Evolutionary conservation across 257 asterid species (phyloP), one percentile per base, ranked within the genome.

Genomic region (Thymus quinquecostatus): DNA sequence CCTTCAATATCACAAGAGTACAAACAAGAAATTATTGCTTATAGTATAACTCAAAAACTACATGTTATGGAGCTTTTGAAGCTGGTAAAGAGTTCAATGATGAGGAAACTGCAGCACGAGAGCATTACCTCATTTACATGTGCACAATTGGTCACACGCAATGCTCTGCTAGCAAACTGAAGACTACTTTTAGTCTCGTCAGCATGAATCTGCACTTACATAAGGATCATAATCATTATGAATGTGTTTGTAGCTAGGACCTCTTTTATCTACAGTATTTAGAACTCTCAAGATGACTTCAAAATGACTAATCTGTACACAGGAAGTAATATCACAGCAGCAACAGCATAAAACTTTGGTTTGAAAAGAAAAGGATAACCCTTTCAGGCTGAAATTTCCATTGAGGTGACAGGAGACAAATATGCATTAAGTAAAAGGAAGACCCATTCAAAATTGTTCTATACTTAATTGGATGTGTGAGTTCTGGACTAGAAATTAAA

Each of bases 111-210:
- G 82, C 28, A 62, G 30, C 59, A 59, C 60, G 21, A 57, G 58
- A 21, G 60, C 49, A 80, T 45, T 74, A 94, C 99, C 98, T 94
- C 99, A 84, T 94, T 94, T 60, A 94, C 99, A 73, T 91, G 96
- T 73, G 88, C 99, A 83, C 92, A 88, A 68, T 94, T 94, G 64
- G 96, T 89, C 66, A 94, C 99, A 64, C 87, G 96, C 78, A 94
- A 78, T 81, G 99, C 99, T 86, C 99, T 86, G 81, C 98, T 94
- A 63, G 99, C 95, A 83, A 94, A 94, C 81, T 89, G 97, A 82
- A 94, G 97, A 89, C 99, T 91, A 58, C 97, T 89, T 83, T 91
- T 94, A 21, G 99, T 94, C 90, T 94, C 99, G 64, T 94, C 99
- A n/a, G 97, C 92, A 82, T 94, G 97, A 75, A 90, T 83, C 99